Base-by-base conservation (phyloP, 257 asterid genomes). In the Ilex aquifolium region DNA sequence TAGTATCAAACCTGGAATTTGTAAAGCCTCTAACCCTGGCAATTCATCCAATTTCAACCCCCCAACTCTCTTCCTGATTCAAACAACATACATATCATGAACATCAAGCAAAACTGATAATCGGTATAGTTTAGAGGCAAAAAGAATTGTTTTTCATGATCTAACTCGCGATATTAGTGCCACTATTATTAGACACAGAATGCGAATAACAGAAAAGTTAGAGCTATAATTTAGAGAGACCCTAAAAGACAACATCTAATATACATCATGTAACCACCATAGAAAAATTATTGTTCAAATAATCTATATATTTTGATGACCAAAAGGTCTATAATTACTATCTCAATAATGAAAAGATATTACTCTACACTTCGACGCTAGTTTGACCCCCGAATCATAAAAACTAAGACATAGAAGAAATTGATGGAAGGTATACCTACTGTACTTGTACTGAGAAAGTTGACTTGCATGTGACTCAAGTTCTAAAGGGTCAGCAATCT, bases 21-120 rank as follows among this genome's bases (percentile, higher is more conserved):
- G 84, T 63, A 93, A 67, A 56, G 92, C 77, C 68, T 93, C 99
- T 40, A 85, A 82, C 74, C 97, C 97, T 16, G 99, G 99, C 50
- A 93, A 75, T 36, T 90, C 99, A 69, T 93, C 88, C 83, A 93
- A 76, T 77, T 93, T 87, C 79, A 93, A 65, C 57, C 99, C 97
- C 29, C 99, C 97, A 71, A 90, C 99, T 77, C 76, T 87, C 72
- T 93, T 93, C 91, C 99, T 93, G 74, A 51, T 57, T 72, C 62
- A 62, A 48, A 76, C 70, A 49, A 17, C 10, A 67, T n/a, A 27
- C 21, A 36, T 8, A 36, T 4, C 2, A 36, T 36, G 8, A 4
- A 36, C 5, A 36, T 36, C 42, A 36, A 29, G 54, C 72, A 12
- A 53, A 31, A 9, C 44, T 48, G 40, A 53, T 2, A 39, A 15